These are phyloP conservation scores for Ogataea sp. DNA, from an alignment of 805 yeast species.

Conservation along the genomic window DNA sequence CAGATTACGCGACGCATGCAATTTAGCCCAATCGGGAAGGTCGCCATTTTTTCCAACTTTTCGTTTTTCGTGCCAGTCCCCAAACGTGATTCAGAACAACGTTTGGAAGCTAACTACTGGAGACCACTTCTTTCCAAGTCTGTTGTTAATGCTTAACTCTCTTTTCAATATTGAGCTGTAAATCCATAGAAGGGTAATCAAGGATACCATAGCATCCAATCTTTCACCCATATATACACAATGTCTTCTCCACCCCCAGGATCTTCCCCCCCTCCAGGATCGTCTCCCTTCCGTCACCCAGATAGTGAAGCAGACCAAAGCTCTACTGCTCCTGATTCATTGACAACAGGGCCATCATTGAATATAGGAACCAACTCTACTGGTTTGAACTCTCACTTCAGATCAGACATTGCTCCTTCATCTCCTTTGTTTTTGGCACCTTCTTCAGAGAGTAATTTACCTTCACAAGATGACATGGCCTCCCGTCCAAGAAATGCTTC, in stretches of 20 bases:
- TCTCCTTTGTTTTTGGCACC: conserved; percentile 50
- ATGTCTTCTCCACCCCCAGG: conserved; percentile 23
- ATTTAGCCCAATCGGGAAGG: neutral
- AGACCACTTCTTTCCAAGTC: too few relatives aligned
- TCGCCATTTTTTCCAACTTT: neutral
- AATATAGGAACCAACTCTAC: neutral
- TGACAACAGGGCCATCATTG: conserved; percentile 19
- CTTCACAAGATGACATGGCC: too few relatives aligned
- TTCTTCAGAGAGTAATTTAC: conserved; percentile 26
- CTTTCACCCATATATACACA: neutral
- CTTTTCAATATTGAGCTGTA: too few relatives aligned
- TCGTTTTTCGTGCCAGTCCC: too few relatives aligned
- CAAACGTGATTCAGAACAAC: too few relatives aligned
- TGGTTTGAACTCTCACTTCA: neutral
- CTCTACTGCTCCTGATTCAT: conserved; percentile 30
- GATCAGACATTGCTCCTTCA: conserved; percentile 32
- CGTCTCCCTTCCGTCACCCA: conserved; percentile 17
- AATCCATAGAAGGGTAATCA: too few relatives aligned
- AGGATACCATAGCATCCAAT: too few relatives aligned
- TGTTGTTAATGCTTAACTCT: too few relatives aligned
- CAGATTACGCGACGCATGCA: neutral
- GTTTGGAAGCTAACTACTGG: too few relatives aligned
- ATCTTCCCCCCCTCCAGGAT: conserved; percentile 19
- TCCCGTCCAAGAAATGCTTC: too few relatives aligned
- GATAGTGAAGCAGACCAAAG: conserved; percentile 11